phyloP scores from a whole-genome alignment of 2,329 filamentous ascomycete species.

The Pyrenophora teres region DNA sequence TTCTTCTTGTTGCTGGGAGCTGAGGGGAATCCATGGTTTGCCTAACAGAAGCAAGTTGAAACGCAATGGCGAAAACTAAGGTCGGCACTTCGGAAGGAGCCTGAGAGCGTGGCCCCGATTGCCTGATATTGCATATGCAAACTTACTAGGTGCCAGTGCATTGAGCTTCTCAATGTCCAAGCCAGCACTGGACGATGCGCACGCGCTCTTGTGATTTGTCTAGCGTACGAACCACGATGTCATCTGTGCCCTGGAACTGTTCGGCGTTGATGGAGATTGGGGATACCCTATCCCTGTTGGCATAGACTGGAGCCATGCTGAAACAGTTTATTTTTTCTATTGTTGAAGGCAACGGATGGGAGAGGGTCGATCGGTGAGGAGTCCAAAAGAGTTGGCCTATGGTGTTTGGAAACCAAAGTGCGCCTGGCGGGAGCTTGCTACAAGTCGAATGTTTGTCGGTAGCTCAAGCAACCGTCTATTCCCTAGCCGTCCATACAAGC shows the following conservation, averaged over 20 bases:
- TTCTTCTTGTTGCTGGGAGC: too few relatives aligned
- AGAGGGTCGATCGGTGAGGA: not conserved
- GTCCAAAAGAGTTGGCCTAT: not conserved
- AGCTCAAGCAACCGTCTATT: not conserved
- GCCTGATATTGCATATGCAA: not conserved
- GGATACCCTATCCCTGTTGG: too few relatives aligned
- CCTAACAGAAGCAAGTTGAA: too few relatives aligned
- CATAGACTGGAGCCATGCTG: too few relatives aligned
- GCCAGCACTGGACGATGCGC: not conserved
- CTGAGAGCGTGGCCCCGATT: not conserved
- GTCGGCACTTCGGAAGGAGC: not conserved
- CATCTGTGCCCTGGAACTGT: not conserved
- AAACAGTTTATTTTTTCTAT: not conserved
- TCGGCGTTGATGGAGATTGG: too few relatives aligned
- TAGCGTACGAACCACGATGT: not conserved
- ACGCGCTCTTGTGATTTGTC: not conserved
- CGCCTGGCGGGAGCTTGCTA: not conserved
- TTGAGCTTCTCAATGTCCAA: not conserved
- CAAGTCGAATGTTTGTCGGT: constrained; percentile 3
- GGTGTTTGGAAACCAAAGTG: not conserved
- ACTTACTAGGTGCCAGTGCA: not conserved
- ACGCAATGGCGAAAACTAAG: too few relatives aligned
- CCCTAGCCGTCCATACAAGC: too few relatives aligned
- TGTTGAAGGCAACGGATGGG: not conserved
- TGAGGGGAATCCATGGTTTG: too few relatives aligned